These are phyloP conservation scores for Wallacemonas rigidus DNA, from an alignment of 208 protist genomes.

Conservation along the genomic window DNA sequence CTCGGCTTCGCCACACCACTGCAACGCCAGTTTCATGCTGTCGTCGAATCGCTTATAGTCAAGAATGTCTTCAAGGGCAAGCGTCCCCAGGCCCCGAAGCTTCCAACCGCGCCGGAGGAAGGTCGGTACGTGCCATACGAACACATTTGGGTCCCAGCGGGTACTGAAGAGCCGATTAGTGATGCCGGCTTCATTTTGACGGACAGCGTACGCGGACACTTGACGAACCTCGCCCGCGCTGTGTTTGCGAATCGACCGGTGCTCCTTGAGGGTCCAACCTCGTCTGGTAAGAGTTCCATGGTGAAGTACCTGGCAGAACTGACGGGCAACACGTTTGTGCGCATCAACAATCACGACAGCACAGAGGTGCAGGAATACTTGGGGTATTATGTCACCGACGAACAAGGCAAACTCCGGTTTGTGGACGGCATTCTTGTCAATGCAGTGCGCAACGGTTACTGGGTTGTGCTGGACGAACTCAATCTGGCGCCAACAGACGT, in stretches of 20 bases:
- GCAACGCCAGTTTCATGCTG: constrained; percentile 77
- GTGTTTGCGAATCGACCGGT: constrained; percentile 96
- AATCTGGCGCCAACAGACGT: constrained; percentile 99
- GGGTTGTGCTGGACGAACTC: constrained; percentile 99
- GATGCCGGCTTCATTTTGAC: constrained; percentile 97
- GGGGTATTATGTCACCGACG: constrained; percentile 97
- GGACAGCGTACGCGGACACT: constrained; percentile 90
- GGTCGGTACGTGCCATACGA: constrained; percentile 89
- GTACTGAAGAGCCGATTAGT: constrained; percentile 43
- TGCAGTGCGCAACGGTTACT: constrained; percentile 97
- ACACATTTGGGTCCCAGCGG: constrained; percentile 95
- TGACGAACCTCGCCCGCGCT: constrained; percentile 95
- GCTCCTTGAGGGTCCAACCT: constrained; percentile 99
- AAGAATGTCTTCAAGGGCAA: constrained; percentile 86
- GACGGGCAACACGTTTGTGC: constrained; percentile 98
- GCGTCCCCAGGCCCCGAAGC: constrained; percentile 54
- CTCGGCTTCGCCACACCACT: constrained; percentile 98
- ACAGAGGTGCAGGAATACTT: constrained; percentile 99
- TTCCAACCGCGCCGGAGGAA: constrained; percentile 38
- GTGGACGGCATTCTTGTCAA: constrained; percentile 97
- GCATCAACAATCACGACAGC: constrained; percentile 99
- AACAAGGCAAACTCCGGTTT: constrained; percentile 96
- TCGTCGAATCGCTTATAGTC: constrained; percentile 91
- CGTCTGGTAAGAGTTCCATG: constrained; percentile 99
- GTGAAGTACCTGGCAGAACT: constrained; percentile 98